phyloP scores from a whole-genome alignment of 805 yeast genomes.

The Cyberlindnera saturnus region DNA sequence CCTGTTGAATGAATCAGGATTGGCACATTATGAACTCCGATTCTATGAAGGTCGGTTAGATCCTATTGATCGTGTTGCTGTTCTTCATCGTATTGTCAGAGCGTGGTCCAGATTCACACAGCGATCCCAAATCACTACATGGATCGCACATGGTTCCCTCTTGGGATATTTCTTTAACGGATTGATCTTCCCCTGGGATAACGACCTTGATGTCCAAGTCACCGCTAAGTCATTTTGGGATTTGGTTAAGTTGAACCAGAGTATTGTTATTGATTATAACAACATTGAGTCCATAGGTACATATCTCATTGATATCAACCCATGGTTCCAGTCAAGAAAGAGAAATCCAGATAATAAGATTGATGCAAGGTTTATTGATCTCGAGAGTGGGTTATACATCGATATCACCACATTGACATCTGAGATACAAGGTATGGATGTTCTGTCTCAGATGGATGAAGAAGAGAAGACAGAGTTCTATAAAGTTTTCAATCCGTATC shows the following conservation, averaged over 20 bases:
- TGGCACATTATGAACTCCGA: slow-evolving; percentile 22
- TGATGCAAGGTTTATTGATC: slow-evolving; percentile 68
- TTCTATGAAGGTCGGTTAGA: slow-evolving; percentile 13
- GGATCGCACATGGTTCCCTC: slow-evolving; percentile 56
- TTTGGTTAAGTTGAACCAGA: slow-evolving; percentile 39
- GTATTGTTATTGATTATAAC: slow-evolving; percentile 38
- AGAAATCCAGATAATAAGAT: slow-evolving; percentile 57
- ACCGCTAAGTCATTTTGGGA: slow-evolving; percentile 37
- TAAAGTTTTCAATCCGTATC: slow-evolving; percentile 22
- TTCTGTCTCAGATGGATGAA: slow-evolving; percentile 2
- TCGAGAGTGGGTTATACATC: slow-evolving; percentile 63
- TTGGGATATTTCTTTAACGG: slow-evolving; percentile 59
- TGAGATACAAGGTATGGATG: slow-evolving; percentile 5
- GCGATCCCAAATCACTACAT: slow-evolving; percentile 25
- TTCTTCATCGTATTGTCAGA: slow-evolving; percentile 18
- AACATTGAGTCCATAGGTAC: slow-evolving; percentile 39
- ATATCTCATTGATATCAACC: slow-evolving; percentile 39
- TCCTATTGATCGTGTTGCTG: slow-evolving; percentile 18
- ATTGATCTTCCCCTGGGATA: slow-evolving; percentile 52
- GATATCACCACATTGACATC: slow-evolving; percentile 54
- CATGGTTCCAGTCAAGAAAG: slow-evolving; percentile 45
- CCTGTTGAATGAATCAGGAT: slow-evolving; percentile 11
- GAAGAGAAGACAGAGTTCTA: slow-evolving; percentile 6
- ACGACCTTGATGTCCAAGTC: slow-evolving; percentile 53
- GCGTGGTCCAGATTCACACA: slow-evolving; percentile 22